A percentile compares a stretch with the other conserved stretches of the same genome.
Conservation (phyloP, 345 rosid genomes). For the Citrus australasica region DNA sequence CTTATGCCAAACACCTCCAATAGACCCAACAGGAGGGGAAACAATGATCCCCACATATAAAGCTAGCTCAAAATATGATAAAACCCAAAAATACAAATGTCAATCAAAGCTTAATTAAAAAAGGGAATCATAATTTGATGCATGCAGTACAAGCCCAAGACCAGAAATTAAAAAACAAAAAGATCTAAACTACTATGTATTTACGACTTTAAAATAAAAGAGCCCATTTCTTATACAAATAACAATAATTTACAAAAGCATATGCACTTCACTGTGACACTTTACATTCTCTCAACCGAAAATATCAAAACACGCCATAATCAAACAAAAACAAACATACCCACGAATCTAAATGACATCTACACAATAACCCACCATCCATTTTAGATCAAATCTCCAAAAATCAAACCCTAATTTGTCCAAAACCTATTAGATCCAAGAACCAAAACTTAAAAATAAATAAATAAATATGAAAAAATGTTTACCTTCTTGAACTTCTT, state of each 20-base stretch:
- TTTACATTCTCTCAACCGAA: background rate
- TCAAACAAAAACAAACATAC: conserved; percentile 26
- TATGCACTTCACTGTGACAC: conserved; percentile 7
- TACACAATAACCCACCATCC: conserved; percentile 41
- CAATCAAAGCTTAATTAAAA: background rate
- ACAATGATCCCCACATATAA: background rate
- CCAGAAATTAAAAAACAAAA: conserved; percentile 1
- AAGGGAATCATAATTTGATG: background rate
- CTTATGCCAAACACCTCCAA: background rate
- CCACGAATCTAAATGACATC: conserved; percentile 24
- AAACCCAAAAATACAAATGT: background rate
- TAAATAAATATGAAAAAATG: background rate
- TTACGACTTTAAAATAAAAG: background rate
- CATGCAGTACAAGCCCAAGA: background rate
- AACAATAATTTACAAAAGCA: background rate
- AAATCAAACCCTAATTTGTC: conserved; percentile 34
- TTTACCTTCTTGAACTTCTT: conserved; percentile 84
- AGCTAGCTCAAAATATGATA: background rate
- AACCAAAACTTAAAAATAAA: background rate
- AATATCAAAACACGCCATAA: conserved; percentile 11
- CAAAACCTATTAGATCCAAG: conserved; percentile 43
- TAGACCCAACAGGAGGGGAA: background rate
- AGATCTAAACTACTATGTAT: conserved; percentile 9
- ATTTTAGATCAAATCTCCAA: conserved; percentile 53
- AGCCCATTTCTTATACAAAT: background rate